Conservation (phyloP, 331 rosid species). For the Malus hybrid region DNA sequence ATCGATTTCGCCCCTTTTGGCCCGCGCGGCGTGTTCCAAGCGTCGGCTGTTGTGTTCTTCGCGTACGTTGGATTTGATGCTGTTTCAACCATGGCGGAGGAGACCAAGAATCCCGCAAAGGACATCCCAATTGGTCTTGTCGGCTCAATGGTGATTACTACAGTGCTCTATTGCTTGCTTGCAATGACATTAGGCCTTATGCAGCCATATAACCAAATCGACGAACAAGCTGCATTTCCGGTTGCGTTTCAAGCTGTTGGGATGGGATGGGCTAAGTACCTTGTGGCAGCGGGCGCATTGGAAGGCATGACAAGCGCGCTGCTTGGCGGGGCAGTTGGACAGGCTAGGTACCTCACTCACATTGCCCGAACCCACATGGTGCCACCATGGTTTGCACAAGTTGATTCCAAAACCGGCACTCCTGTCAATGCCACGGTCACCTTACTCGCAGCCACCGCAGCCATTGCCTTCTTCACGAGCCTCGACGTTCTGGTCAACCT, state of each 20-base stretch:
- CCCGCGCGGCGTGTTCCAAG: constrained; percentile 43
- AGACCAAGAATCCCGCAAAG: constrained; percentile 61
- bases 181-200: constrained; percentile 67
- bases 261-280: constrained; percentile 79
- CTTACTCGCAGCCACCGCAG: constrained; percentile 54
- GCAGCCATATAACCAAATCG: constrained; percentile 20
- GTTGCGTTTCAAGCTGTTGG: constrained; percentile 64
- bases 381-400: constrained; percentile 80
- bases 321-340: constrained; percentile 66
- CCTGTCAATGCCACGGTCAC: constrained; percentile 60
- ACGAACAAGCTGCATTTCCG: constrained; percentile 52
- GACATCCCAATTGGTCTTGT: constrained; percentile 91
- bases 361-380: constrained; percentile 86
- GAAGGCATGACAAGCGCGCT: constrained; percentile 87
- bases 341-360: constrained; percentile 81
- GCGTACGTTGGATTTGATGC: constrained; percentile 88
- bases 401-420: constrained; percentile 52
- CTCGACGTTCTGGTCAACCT: constrained; percentile 40
- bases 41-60: constrained; percentile 79
- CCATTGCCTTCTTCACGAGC: constrained; percentile 57
- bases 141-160: constrained; percentile 62
- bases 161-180: constrained; percentile 36
- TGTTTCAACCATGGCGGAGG: constrained; percentile 82
- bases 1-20: constrained; percentile 23
- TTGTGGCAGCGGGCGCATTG: constrained; percentile 66